Conservation (phyloP, 805 yeast species). For the Phaffomyces opuntiae region DNA sequence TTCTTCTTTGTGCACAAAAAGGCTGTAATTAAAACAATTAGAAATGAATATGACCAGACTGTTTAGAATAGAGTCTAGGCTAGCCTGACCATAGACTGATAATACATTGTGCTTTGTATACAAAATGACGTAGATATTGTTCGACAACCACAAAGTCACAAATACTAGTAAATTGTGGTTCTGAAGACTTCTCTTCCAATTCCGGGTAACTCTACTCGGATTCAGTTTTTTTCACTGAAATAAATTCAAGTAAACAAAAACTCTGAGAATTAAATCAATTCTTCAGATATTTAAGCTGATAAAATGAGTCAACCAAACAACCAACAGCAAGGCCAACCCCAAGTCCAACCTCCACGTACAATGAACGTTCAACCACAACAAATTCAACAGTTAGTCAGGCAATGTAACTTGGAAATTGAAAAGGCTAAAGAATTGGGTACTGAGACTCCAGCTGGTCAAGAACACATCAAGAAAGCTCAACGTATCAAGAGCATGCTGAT, state of each 20-base stretch:
- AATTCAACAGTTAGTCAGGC: conserved; percentile 48
- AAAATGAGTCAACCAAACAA: conserved; percentile 5
- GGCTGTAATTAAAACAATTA: too few relatives aligned
- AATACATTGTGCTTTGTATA: too few relatives aligned
- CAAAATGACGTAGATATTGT: too few relatives aligned
- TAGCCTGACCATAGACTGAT: too few relatives aligned
- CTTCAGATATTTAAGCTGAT: too few relatives aligned
- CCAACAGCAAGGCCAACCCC: background rate
- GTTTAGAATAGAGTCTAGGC: too few relatives aligned
- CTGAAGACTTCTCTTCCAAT: too few relatives aligned
- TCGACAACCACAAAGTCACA: too few relatives aligned
- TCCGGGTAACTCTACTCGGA: too few relatives aligned
- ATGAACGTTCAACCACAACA: conserved; percentile 18
- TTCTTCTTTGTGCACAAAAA: conserved; percentile 1
- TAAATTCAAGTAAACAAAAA: background rate
- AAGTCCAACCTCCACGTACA: background rate
- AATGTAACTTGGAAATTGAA: conserved; percentile 50
- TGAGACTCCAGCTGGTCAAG: conserved; percentile 54
- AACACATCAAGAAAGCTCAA: conserved; percentile 56
- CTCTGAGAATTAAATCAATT: background rate
- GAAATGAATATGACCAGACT: too few relatives aligned
- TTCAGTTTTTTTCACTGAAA: too few relatives aligned
- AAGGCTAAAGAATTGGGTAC: conserved; percentile 58
- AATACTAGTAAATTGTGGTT: too few relatives aligned
- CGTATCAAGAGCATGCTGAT: conserved; percentile 54